Base-by-base conservation (phyloP, 1,284 basidiomycete genomes). In the Marasmius oreades region DNA sequence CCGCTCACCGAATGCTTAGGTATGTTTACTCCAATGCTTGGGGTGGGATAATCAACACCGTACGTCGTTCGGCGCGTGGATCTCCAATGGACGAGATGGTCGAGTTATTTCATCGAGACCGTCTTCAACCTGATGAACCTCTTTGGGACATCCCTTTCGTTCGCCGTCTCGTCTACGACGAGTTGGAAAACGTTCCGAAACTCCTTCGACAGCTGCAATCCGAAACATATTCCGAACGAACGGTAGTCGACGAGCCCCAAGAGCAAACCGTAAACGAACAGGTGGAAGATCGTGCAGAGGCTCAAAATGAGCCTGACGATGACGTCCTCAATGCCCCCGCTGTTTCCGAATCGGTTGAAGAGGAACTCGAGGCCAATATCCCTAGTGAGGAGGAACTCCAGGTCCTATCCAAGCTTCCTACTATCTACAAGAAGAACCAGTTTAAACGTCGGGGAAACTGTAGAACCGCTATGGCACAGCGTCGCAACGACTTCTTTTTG, bases 61-160 rank as follows among this genome's bases (percentile, higher is more conserved):
- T 77, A 0, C 64, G 67, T 1, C 55, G 57, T 5, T 71, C 72
- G 1, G 63, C 65, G 14, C 54, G 42, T 4, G 58, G 56, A 0
- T 66, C 70, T 0, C 37, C 67, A 0, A 59, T 72, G 33, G 77
- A 81, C 51, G 74, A 76, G 55, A 65, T 79, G 63, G 63, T 79
- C 2, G 68, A 74, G 36, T 57, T 79, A 18, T 62, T 68, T 26
- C 61, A 70, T 51, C 47, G 59, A 36, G 63, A 61, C 33, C 55
- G 45, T 53, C 47, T 43, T 20, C 16, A 5, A n/a, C 6, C 52
- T 34, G 22, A 46, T 33, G 24, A 57, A 50, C 33, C 58, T 24
- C 43, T 46, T 8, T 55, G 64, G 16, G 37, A 45, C 24, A 52
- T 59, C 18, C 43, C 18, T 43, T 59, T 65, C 26, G 66, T 73